phyloP scores from a whole-genome alignment of 257 asterid species.

The Misopates orontium region DNA sequence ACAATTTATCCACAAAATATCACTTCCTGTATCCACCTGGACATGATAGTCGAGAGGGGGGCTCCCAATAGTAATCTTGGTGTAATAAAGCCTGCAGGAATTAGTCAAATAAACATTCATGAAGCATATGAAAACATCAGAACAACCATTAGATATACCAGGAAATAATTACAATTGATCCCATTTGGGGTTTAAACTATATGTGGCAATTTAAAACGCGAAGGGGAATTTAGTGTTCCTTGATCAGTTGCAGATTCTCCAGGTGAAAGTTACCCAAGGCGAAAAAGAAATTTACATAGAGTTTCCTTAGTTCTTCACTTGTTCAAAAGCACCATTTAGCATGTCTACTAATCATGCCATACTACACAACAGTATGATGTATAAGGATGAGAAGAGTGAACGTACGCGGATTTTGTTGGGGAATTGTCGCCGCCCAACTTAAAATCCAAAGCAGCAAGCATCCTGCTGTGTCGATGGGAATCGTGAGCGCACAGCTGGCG shows the following conservation, averaged over 20 bases:
- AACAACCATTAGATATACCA: constrained; percentile 5
- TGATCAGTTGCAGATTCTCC: too few relatives aligned
- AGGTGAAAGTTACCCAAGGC: not conserved
- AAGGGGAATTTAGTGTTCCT: not conserved
- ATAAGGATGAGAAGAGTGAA: constrained; percentile 8
- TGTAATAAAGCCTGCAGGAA: constrained; percentile 57
- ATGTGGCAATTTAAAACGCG: not conserved
- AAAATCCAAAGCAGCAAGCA: constrained; percentile 48
- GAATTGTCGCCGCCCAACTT: constrained; percentile 54
- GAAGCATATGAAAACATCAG: not conserved
- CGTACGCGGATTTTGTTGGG: constrained; percentile 55
- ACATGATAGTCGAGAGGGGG: constrained; percentile 62
- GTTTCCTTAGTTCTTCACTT: not conserved
- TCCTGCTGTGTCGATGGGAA: constrained; percentile 56
- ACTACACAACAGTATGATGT: not conserved
- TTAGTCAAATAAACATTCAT: constrained; percentile 4
- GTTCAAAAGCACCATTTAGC: not conserved
- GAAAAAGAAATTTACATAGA: not conserved
- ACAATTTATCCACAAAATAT: constrained; percentile 65
- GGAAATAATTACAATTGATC: not conserved
- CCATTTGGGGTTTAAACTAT: not conserved
- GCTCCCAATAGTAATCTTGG: constrained; percentile 53
- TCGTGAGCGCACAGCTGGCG: constrained; percentile 51
- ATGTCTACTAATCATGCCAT: not conserved
- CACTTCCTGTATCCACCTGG: constrained; percentile 77